Percentiles rank a stretch among this genome's conserved stretches.
phyloP scores from a whole-genome alignment of 2,329 filamentous ascomycete species.

The Diplodia seriata region DNA sequence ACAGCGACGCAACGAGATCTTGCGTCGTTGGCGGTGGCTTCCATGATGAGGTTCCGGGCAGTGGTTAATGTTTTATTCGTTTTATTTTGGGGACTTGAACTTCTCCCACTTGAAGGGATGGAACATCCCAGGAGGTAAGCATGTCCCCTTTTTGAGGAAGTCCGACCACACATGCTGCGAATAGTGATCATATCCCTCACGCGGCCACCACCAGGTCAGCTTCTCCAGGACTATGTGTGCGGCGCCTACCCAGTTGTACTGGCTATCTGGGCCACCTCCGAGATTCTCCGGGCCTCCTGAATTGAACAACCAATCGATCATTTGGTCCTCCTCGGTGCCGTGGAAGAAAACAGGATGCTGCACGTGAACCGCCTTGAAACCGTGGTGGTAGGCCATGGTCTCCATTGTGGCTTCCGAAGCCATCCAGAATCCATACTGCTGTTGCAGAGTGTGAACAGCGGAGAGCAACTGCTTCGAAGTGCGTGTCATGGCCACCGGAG shows the following conservation, averaged over 20 bases:
- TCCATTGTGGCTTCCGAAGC: constrained; percentile 97
- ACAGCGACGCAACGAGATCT: background rate
- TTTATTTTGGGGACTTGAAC: constrained; percentile 20
- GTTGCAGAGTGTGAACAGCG: constrained; percentile 85
- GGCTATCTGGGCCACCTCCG: constrained; percentile 27
- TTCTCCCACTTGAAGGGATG: constrained; percentile 33
- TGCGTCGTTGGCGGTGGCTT: no score
- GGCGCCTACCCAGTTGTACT: constrained; percentile 31
- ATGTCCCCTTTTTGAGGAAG: constrained; percentile 22
- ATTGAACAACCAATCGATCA: constrained; percentile 31
- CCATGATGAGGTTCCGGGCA: background rate
- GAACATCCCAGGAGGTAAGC: constrained; percentile 29
- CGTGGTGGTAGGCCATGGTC: constrained; percentile 85
- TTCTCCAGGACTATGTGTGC: constrained; percentile 25
- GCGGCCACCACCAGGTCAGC: constrained; percentile 31
- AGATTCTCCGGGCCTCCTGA: constrained; percentile 28
- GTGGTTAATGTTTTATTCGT: background rate
- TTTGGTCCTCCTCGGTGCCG: constrained; percentile 24
- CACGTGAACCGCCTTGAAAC: constrained; percentile 88
- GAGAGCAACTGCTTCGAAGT: constrained; percentile 82
- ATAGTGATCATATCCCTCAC: constrained; percentile 28
- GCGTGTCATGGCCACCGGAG: constrained; percentile 73
- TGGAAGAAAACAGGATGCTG: constrained; percentile 78
- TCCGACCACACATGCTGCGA: constrained; percentile 29
- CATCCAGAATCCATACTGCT: constrained; percentile 84